Base-by-base conservation (phyloP, 192 early-diverging fungal genomes). In the Backusella mclennaniae region DNA sequence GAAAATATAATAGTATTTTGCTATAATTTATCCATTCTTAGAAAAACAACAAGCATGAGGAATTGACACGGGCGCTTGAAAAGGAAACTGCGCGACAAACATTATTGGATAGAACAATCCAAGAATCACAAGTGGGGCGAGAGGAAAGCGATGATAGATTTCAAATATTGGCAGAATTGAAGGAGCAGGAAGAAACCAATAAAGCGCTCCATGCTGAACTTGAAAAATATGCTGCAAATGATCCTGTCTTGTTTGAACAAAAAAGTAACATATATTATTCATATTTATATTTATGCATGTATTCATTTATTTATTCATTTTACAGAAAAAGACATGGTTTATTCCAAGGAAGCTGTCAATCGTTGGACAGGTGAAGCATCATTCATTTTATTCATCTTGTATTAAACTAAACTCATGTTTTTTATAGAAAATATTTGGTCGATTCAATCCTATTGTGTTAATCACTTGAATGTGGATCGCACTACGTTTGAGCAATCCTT, bases 311-410 rank as follows among this genome's bases (percentile, higher is more conserved):
- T 17, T 74, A 23, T 42, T 44, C n/a, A 3, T 33, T 73, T 26
- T 44, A 36, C 77, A 92, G 92, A 89, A 53, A 89, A 86, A 68
- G 89, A 88, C 5, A 83, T 88, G 0, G 35, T 80, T 66, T 53
- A 82, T 5, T 93, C 94, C 14, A 89, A 89, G 39, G 91, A 91
- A 35, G 92, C 92, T 4, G 93, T 91, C 9, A 96, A 96, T 79
- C 86, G 93, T 12, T 96, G 95, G 95, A 96, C 95, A 83, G 92
- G 90, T 92, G 85, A 42, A 17, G 15, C 15, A 17, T 44, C 42
- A 4, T 41, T 6, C 11, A 4, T 14, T 29, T 29, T 46, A 38
- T 39, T 63, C 41, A 35, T 31, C 19, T 23, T 15, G 21, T 23
- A 11, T 11, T 31, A 6, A 72, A 26, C 66, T 76, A 23, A 73